Evolutionary conservation across 257 asterid species (phyloP).

Genomic region (Striga asiatica): DNA sequence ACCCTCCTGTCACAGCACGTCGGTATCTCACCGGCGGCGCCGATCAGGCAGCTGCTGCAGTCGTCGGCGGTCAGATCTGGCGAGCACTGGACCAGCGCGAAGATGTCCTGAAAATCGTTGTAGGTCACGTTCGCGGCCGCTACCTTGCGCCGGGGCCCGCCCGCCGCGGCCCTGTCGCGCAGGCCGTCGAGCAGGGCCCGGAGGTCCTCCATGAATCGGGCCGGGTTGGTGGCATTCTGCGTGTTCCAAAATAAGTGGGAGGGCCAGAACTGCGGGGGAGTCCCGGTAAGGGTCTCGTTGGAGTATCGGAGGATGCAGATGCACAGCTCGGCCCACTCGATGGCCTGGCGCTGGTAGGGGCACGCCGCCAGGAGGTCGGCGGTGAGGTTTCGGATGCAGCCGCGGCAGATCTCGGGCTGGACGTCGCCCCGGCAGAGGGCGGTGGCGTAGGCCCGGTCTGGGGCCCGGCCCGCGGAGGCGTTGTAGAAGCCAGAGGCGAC

Average conservation of each 20-base stretch:
- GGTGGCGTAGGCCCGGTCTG: slow-evolving; percentile 2
- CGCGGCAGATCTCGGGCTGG: neutral
- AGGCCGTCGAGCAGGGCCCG: neutral
- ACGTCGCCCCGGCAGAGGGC: slow-evolving; percentile 18
- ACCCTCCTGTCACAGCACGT: neutral
- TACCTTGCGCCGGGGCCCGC: slow-evolving; percentile 8
- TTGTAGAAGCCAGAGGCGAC: slow-evolving; percentile 11
- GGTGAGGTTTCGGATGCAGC: neutral
- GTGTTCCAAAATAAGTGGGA: neutral
- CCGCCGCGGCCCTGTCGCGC: neutral
- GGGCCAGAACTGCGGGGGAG: neutral
- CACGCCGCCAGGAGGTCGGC: neutral
- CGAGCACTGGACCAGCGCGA: slow-evolving; percentile 21
- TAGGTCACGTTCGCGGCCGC: neutral
- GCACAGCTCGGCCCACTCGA: neutral
- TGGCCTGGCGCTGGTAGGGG: neutral
- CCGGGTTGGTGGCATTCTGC: neutral
- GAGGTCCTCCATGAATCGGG: neutral
- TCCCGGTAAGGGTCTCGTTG: neutral
- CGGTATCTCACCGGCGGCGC: neutral
- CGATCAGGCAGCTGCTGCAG: slow-evolving; percentile 12
- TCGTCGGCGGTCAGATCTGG: slow-evolving; percentile 18
- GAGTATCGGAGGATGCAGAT: neutral
- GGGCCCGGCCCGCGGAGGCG: slow-evolving; percentile 13
- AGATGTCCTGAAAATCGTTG: neutral